Conservation (phyloP, 225 moss, liverwort and hornwort genomes). For the Polytrichum formosum region DNA sequence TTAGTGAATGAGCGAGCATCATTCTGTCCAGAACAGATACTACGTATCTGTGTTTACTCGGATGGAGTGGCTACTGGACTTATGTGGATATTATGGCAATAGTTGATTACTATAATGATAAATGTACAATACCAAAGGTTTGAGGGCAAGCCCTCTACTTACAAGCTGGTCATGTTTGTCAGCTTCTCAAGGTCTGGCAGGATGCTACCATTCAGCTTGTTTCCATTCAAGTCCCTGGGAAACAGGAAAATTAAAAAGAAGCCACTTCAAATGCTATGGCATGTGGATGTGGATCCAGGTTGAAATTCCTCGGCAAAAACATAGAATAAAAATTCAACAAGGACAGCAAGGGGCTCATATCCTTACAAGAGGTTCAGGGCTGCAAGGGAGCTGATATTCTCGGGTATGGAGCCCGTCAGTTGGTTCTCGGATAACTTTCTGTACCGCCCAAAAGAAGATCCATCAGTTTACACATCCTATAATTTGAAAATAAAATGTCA, state of each 20-base stretch:
- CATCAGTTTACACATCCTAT: no score
- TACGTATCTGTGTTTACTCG: no score
- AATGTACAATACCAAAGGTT: neutral
- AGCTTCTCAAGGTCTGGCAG: slow-evolving; percentile 55
- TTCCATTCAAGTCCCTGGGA: slow-evolving; percentile 45
- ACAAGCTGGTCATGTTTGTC: slow-evolving; percentile 58
- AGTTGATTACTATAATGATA: neutral
- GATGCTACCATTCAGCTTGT: slow-evolving; percentile 51
- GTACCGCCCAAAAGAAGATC: neutral
- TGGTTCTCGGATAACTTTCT: slow-evolving; percentile 57
- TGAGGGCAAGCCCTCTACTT: slow-evolving; percentile 7
- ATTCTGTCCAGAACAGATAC: no score
- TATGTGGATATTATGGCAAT: no score
- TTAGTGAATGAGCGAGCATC: neutral
- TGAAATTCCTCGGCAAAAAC: neutral
- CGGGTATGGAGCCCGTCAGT: slow-evolving; percentile 44
- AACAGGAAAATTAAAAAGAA: no score
- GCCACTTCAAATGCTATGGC: no score
- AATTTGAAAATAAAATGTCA: no score
- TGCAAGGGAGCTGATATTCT: slow-evolving; percentile 60
- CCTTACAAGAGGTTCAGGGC: slow-evolving; percentile 53
- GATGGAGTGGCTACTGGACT: no score
- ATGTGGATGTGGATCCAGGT: neutral
- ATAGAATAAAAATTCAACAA: no score
- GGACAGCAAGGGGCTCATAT: neutral